Percentiles rank a stretch among this genome's conserved stretches.
Evolutionary conservation across 768 basidiomycete genomes (phyloP).

Genomic region (Coprinopsis sp.): DNA sequence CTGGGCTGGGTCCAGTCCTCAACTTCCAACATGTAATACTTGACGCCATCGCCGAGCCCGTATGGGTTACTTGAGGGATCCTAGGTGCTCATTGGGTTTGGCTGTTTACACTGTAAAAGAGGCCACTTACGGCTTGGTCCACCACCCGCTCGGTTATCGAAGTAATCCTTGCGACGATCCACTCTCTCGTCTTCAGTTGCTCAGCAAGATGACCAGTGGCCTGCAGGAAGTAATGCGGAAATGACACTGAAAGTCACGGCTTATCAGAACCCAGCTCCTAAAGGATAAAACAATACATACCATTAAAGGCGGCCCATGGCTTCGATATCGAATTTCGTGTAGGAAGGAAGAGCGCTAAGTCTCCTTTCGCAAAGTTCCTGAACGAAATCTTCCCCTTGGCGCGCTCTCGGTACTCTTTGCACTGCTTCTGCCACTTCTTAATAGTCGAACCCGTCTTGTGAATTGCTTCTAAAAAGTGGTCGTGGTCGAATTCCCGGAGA

Average conservation of each 20-base stretch:
- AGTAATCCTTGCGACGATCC: constrained; percentile 92
- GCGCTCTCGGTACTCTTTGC: constrained; percentile 92
- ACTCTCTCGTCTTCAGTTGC: constrained; percentile 86
- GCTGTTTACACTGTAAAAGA: constrained; percentile 11
- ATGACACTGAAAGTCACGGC: constrained; percentile 61
- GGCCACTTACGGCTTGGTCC: constrained; percentile 59
- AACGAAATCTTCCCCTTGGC: constrained; percentile 96
- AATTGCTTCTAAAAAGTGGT: constrained; percentile 79
- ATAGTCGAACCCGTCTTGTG: constrained; percentile 80
- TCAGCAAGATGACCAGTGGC: constrained; percentile 83
- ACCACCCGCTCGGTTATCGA: constrained; percentile 84
- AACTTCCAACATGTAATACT: constrained; percentile 91
- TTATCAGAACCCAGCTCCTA: constrained; percentile 19
- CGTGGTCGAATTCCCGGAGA: constrained; percentile 75
- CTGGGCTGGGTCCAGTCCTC: constrained; percentile 88
- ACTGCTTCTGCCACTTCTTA: constrained; percentile 96
- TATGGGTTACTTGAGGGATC: constrained; percentile 86
- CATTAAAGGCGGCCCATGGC: constrained; percentile 98
- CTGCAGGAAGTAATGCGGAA: constrained; percentile 96
- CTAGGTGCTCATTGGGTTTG: constrained; percentile 41
- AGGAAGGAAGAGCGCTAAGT: constrained; percentile 92
- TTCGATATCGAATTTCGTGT: constrained; percentile 91
- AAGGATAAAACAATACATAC: constrained; percentile 37
- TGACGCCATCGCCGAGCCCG: constrained; percentile 80
- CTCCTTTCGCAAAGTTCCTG: constrained; percentile 91